These are phyloP conservation scores for Lithospermum erythrorhizon DNA, from an alignment of 257 asterid species.

Conservation along the genomic window DNA sequence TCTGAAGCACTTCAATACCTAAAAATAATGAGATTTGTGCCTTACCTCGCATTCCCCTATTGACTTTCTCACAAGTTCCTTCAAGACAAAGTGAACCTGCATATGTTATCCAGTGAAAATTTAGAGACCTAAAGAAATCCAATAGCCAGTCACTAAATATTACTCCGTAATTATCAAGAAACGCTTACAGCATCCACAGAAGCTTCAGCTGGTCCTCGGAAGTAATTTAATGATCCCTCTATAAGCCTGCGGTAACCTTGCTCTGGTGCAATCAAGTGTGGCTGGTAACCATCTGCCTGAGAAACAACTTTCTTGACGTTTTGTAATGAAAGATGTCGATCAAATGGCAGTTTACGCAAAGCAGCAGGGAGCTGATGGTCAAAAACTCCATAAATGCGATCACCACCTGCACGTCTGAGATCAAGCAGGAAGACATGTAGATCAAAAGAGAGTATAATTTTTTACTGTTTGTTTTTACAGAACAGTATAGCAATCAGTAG, in stretches of 20 bases:
- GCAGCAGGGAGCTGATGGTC: constrained; percentile 98
- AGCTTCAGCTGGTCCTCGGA: constrained; percentile 95
- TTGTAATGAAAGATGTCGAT: constrained; percentile 79
- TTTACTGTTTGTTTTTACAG: no score
- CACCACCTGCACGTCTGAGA: constrained; percentile 88
- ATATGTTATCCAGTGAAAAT: constrained; percentile 13
- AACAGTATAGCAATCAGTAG: no score
- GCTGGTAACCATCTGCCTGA: constrained; percentile 97
- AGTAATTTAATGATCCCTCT: constrained; percentile 74
- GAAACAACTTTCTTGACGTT: constrained; percentile 80
- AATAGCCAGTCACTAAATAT: not conserved
- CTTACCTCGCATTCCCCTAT: constrained; percentile 81
- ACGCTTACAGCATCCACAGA: constrained; percentile 80
- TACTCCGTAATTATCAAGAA: constrained; percentile 1
- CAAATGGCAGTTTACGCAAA: constrained; percentile 77
- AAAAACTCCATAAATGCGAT: constrained; percentile 83
- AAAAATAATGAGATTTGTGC: constrained; percentile 3
- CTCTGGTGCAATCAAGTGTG: constrained; percentile 96
- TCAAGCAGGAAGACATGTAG: constrained; percentile 8
- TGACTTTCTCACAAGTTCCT: constrained; percentile 89
- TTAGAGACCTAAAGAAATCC: constrained; percentile 3
- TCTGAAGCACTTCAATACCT: not conserved
- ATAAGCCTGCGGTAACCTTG: constrained; percentile 94
- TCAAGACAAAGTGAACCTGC: constrained; percentile 82
- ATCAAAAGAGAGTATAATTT: not conserved